Evolutionary conservation across 257 asterid species (phyloP), one percentile per base, ranked within the genome.

Genomic region (Dorcoceras hygrometricum): DNA sequence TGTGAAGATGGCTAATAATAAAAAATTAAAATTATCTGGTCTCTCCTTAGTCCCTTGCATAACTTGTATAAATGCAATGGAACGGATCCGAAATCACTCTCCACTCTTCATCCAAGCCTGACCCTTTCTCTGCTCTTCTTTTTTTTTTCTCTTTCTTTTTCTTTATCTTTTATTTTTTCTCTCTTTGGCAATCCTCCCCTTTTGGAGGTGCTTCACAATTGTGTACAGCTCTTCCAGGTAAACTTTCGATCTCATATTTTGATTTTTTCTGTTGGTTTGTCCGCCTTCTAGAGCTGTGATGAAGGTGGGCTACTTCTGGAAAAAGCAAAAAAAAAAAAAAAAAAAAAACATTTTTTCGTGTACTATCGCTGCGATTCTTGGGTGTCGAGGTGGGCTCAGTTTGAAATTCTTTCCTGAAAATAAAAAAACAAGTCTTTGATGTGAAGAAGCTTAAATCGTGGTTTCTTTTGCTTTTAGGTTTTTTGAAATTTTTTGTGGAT

Each of bases 191-290:
- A 29, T 56, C 75, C 73, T 72, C 69, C 70, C 6, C 5, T 67
- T 26, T 5, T 34, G 72, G 74, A 51, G 50, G 71, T 31, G 67
- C 66, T 34, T 20, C 9, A 54, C 60, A 57, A 18, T 63, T 77
- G 70, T 87, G 93, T 87, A 87, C 80, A 89, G 89, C 76, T 69
- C 28, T 62, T 57, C 77, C 83, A 83, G 92, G 93, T 89, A 82
- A 34, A 18, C 14, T 24, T 11, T 24, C 28, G 27, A 18, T 58
- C 51, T n/a, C 23, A 27, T 20, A 12, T 57, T 53, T 0, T 54
- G 6, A 18, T 29, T 20, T 3, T 16, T 16, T 8, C 26, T n/a
- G n/a, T 5, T 29, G 7, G 19, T 68, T 53, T 67, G 2, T 46
- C 1, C 20, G 57, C 23, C 48, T 57, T 63, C 9, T 32, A 57